Conservation (phyloP, 2,329 filamentous ascomycete genomes). For the Monilinia aucupariae region DNA sequence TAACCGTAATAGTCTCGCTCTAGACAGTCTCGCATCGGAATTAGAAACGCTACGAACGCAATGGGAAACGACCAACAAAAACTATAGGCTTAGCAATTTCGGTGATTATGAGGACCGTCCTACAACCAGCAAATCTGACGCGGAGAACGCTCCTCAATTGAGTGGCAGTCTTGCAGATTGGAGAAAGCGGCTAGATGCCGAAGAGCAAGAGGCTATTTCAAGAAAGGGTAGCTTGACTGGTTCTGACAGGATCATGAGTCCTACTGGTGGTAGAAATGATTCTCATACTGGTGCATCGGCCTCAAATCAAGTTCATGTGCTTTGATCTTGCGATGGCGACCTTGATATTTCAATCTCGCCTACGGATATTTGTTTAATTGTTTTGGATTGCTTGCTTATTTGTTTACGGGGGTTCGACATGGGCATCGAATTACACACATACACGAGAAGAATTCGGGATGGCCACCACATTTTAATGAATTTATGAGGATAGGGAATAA, state of each 20-base stretch:
- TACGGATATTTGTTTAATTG: conserved; percentile 6
- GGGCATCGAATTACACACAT: conserved; percentile 3
- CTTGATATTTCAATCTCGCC: background rate
- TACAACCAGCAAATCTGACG: conserved; percentile 24
- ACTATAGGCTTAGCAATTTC: conserved; percentile 81
- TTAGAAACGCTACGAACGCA: conserved; percentile 84
- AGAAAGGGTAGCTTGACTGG: background rate
- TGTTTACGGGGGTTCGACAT: conserved; percentile 2
- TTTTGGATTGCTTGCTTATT: conserved; percentile 10
- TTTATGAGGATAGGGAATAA: conserved; percentile 14
- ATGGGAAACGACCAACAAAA: conserved; percentile 95
- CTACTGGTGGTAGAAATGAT: conserved; percentile 1
- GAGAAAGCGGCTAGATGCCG: conserved; percentile 67
- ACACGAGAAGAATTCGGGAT: conserved; percentile 1
- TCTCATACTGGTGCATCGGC: background rate
- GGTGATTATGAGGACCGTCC: conserved; percentile 64
- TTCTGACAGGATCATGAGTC: conserved; percentile 9
- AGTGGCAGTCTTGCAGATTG: conserved; percentile 73
- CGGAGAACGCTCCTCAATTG: conserved; percentile 46
- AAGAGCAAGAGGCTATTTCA: conserved; percentile 26
- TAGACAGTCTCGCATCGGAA: conserved; percentile 88
- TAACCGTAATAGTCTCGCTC: conserved; percentile 60
- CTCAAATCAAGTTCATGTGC: conserved; percentile 6
- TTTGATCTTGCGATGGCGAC: background rate
- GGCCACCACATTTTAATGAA: conserved; percentile 14